Evolutionary conservation across 139 green algal species (phyloP), one percentile per base, ranked within the genome.

Genomic region (Asterochloris sp.): DNA sequence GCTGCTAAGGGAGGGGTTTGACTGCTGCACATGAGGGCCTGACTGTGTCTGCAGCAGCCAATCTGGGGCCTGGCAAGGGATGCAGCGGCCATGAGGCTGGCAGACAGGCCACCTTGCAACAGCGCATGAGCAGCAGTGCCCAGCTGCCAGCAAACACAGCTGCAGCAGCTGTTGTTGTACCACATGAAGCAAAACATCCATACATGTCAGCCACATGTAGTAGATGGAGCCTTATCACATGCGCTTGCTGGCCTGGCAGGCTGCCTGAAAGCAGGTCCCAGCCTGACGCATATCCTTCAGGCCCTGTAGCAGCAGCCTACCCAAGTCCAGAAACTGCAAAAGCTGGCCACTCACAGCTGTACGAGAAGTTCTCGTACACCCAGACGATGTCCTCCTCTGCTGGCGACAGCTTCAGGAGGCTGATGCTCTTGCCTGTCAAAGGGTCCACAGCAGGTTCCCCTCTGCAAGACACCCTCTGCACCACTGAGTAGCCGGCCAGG

Each of bases 311-410:
- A 71, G 21, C 21, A 13, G 21, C 6, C 19, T 21, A 26, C 19
- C 4, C 19, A 23, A 26, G 17, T 21, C 63, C 63, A 54, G 38
- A 23, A 26, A 21, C 1, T 23, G 1, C 19, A 21, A 26, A 79
- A 27, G 26, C 28, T 13, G 74, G n/a, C 62, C 61, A 74, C 13
- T 17, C 21, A 24, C 17, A 15, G 23, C 38, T 24, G 21, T 24
- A 62, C 76, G 38, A 54, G 63, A 85, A 85, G 11, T 74, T 75
- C 74, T 85, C 82, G 27, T 85, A 85, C 11, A 74, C 47, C 74
- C 74, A 85, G 23, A 82, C 76, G 62, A 74, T 11, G 10, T 76
- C 17, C 60, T 81, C 60, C 68, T 82, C 82, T 66, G 78, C 75
- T 23, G n/a, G n/a, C 9, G 17, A 69, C n/a, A 86, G 62, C 64